Percentiles rank a stretch among this genome's conserved stretches.
Evolutionary conservation across 768 basidiomycete species (phyloP).

Genomic region (Pulveroboletus sp.): DNA sequence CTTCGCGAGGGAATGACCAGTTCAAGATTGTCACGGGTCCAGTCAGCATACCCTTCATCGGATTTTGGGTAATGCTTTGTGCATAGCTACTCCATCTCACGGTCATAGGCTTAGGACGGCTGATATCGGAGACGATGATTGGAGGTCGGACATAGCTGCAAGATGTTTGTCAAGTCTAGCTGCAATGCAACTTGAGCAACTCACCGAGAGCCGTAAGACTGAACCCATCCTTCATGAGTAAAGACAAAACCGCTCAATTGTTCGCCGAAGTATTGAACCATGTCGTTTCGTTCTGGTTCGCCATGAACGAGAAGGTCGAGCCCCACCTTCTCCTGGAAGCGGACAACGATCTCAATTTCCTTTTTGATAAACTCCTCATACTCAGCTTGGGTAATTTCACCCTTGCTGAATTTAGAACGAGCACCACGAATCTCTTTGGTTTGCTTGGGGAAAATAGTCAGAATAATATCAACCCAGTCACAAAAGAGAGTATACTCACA

Average conservation of each 20-base stretch:
- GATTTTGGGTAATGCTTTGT: constrained; percentile 86
- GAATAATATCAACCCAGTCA: not conserved
- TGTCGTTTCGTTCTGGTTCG: constrained; percentile 98
- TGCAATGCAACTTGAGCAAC: constrained; percentile 20
- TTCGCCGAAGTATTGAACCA: constrained; percentile 99
- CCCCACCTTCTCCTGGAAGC: constrained; percentile 95
- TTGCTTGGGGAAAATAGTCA: constrained; percentile 51
- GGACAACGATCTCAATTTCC: constrained; percentile 89
- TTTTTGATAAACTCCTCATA: constrained; percentile 99
- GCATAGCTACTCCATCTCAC: constrained; percentile 97
- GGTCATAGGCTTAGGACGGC: constrained; percentile 88
- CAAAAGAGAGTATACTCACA: constrained; percentile 36
- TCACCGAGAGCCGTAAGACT: constrained; percentile 96
- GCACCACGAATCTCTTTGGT: constrained; percentile 98
- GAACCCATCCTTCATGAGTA: constrained; percentile 98
- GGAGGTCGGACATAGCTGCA: constrained; percentile 92
- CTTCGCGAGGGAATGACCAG: constrained; percentile 99
- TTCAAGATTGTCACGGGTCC: constrained; percentile 98
- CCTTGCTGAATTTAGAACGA: constrained; percentile 92
- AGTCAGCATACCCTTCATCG: constrained; percentile 99
- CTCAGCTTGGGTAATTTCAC: constrained; percentile 76
- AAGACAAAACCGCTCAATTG: constrained; percentile 93
- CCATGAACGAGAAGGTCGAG: constrained; percentile 98
- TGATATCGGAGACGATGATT: constrained; percentile 97
- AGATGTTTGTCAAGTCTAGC: constrained; percentile 5